Evolutionary conservation across 768 basidiomycete species (phyloP).

Genomic region (Phallus indusiatus): DNA sequence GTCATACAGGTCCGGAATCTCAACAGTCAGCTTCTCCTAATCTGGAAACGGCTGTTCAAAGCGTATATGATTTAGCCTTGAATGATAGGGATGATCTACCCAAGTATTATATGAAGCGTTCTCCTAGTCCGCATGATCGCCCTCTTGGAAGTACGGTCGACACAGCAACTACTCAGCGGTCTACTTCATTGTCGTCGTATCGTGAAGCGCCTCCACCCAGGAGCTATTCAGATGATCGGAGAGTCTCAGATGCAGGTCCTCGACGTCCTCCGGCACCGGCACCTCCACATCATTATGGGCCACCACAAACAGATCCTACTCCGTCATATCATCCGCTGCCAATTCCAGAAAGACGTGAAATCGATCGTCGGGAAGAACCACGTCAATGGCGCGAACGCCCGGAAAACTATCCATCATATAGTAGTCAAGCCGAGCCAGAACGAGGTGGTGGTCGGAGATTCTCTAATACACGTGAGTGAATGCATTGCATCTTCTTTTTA

Average conservation of each 20-base stretch:
- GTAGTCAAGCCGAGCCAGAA: neutral
- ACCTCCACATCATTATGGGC: neutral
- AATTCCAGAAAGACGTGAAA: neutral
- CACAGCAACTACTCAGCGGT: neutral
- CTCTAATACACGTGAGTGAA: neutral
- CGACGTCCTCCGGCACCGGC: neutral
- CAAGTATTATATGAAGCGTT: neutral
- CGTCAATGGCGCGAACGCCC: conserved; percentile 9
- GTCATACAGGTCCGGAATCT: neutral
- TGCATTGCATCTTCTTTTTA: neutral
- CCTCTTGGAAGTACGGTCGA: neutral
- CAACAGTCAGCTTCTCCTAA: neutral
- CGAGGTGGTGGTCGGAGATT: neutral
- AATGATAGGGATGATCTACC: neutral
- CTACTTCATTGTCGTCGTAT: neutral
- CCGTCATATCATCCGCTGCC: neutral
- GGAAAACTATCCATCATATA: conserved; percentile 1
- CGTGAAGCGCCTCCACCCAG: neutral
- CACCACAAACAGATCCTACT: neutral
- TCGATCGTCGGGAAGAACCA: conserved; percentile 4
- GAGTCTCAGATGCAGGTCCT: neutral
- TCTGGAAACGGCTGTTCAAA: neutral
- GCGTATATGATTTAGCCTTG: neutral
- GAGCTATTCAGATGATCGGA: conserved; percentile 3
- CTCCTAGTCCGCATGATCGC: conserved; percentile 1